These are phyloP conservation scores for Fonsecaea pugnacius DNA, from an alignment of 2,329 filamentous ascomycete species.

Conservation along the genomic window DNA sequence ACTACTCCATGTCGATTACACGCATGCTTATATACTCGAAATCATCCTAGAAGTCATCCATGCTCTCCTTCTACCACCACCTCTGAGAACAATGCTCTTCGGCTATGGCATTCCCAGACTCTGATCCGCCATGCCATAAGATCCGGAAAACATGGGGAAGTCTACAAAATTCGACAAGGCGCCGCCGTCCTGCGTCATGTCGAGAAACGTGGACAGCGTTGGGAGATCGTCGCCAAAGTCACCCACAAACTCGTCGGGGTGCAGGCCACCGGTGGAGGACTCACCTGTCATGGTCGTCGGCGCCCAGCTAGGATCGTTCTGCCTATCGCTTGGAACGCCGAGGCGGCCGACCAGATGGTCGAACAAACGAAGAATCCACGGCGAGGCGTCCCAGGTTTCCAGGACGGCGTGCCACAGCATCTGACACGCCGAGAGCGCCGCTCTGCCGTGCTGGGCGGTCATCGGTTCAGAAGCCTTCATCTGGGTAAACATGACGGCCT, in stretches of 20 bases:
- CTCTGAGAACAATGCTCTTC: background rate
- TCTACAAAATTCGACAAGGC: background rate
- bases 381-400: slow-evolving; percentile 2
- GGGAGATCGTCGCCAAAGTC: background rate
- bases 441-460: background rate
- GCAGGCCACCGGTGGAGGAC: background rate
- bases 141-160: background rate
- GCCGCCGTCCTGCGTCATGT: background rate
- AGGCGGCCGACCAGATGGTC: slow-evolving; percentile 1
- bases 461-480: background rate
- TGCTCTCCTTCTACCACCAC: background rate
- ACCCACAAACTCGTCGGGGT: background rate
- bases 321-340: background rate
- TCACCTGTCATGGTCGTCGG: background rate
- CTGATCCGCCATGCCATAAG: background rate
- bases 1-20: background rate
- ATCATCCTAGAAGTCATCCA: background rate
- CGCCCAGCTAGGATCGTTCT: background rate
- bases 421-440: background rate
- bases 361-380: background rate
- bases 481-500: background rate
- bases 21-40: background rate
- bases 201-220: background rate
- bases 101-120: background rate
- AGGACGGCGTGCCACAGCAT: background rate